A percentile compares a stretch with the other conserved stretches of the same genome.
phyloP scores from a whole-genome alignment of 768 basidiomycete species.

The Russula virescens region DNA sequence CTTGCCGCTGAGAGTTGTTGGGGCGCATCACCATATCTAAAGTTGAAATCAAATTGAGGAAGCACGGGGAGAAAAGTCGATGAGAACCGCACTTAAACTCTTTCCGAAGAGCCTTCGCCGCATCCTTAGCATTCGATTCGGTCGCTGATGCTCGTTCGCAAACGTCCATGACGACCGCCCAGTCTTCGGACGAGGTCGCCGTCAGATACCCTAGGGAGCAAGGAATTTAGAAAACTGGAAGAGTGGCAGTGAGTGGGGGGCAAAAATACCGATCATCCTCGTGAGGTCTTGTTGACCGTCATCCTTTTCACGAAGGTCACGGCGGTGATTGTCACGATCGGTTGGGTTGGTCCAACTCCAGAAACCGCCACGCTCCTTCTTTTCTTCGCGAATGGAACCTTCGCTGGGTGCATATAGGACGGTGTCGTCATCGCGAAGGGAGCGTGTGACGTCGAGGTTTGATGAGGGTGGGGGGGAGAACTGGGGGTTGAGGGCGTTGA shows the following conservation, averaged over 20 bases:
- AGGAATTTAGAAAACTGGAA: conserved; percentile 4
- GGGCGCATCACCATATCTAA: conserved; percentile 22
- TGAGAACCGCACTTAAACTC: conserved; percentile 67
- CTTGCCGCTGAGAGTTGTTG: conserved; percentile 25
- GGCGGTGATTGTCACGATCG: conserved; percentile 37
- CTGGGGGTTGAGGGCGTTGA: conserved; percentile 58
- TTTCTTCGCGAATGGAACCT: conserved; percentile 31
- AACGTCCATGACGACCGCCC: conserved; percentile 75
- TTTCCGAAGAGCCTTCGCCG: conserved; percentile 70
- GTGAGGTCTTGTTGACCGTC: conserved; percentile 50
- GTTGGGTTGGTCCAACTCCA: conserved; percentile 38
- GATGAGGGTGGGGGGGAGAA: conserved; percentile 24
- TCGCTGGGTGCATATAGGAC: conserved; percentile 24
- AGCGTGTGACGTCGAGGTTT: conserved; percentile 23
- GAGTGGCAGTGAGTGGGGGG: background rate
- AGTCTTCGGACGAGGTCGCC: conserved; percentile 76
- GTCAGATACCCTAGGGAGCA: conserved; percentile 57
- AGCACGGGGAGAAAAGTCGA: background rate
- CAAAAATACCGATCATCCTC: conserved; percentile 58
- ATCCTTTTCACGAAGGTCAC: conserved; percentile 34
- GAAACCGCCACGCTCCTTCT: conserved; percentile 48
- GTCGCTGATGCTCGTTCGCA: conserved; percentile 74
- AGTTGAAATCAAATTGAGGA: background rate
- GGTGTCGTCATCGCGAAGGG: conserved; percentile 32
- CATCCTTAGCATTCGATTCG: conserved; percentile 76